phyloP scores from a whole-genome alignment of 1,284 basidiomycete genomes.

The Thelephora terrestris region DNA sequence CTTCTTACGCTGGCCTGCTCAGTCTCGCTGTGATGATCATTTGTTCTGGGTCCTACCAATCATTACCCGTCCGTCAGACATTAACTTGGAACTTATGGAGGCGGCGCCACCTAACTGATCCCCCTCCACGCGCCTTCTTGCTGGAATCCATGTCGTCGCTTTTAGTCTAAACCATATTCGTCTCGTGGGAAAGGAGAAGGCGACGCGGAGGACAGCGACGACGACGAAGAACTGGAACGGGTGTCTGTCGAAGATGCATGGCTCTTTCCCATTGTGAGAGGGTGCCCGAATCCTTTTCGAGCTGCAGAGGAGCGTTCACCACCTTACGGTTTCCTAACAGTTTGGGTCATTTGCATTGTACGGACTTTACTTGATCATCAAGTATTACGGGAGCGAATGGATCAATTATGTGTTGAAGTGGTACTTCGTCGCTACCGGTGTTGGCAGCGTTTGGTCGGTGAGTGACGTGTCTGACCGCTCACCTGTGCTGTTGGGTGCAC shows the following conservation, averaged over 20 bases:
- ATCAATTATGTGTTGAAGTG: conserved; percentile 71
- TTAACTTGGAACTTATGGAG: conserved; percentile 1
- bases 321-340: conserved; percentile 23
- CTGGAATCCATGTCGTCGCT: background rate
- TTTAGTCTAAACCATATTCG: conserved; percentile 20
- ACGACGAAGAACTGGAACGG: conserved; percentile 40
- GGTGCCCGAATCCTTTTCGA: background rate
- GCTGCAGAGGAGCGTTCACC: background rate
- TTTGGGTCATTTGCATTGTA: conserved; percentile 57
- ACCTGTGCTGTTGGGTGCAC: background rate
- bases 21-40: conserved; percentile 50
- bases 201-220: conserved; percentile 34
- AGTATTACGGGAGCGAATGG: conserved; percentile 75
- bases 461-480: conserved; percentile 12
- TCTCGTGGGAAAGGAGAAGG: conserved; percentile 18
- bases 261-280: conserved; percentile 62
- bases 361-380: conserved; percentile 60
- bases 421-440: conserved; percentile 63
- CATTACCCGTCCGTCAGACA: conserved; percentile 45
- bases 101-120: background rate
- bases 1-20: conserved; percentile 58
- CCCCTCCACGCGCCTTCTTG: background rate
- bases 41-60: conserved; percentile 56
- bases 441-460: conserved; percentile 65
- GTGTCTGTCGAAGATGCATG: conserved; percentile 63